Base-by-base conservation (phyloP, 2,329 filamentous ascomycete species). In the Xylariaceae sp. region DNA sequence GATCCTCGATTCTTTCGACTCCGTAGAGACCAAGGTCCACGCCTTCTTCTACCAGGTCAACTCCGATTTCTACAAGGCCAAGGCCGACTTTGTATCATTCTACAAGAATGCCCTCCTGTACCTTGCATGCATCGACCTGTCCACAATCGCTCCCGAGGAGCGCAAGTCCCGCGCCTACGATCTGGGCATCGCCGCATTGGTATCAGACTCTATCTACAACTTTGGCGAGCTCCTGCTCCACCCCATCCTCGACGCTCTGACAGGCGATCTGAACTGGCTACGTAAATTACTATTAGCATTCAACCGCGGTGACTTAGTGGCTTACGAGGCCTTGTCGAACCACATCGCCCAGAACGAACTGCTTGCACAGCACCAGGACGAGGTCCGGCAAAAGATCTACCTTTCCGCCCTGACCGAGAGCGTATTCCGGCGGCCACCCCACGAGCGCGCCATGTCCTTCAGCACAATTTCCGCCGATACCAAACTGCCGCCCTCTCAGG, bases 191-290 rank as follows among this genome's bases (percentile, higher is more conserved):
- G 92, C 94, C 34, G 94, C 94, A 8, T 83, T 99, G 7, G 89
- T 97, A 45, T 97, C 92, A 54, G 90, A 93, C 71, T 90, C 86
- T 69, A 99, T 97, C 78, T 97, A 99, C 85, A 99, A 99, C 80
- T 99, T 99, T 69, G 94, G 94, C 74, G 94, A 99, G 80, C 87
- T 99, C n/a, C 85, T 99, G 37, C 84, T 99, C 67, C 94, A 99
- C 74, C 94, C 94, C 2, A 96, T 99, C 71, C 87, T 99, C 64
- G 90, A 96, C 72, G 88, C 89, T 17, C 84, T 99, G 70, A 85
- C 87, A 68, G 87, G 88, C 23, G 83, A 87, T 48, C 85, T 95
- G 73, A 81, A 86, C 55, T 99, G 94, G 94, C 83, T 99, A 64
- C 89, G 92, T 64, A 90, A 97, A 49, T 86, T 99, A n/a, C 86